These are phyloP conservation scores for Penicillium ucsense DNA, from an alignment of 495 filamentous ascomycete species.

Conservation along the genomic window DNA sequence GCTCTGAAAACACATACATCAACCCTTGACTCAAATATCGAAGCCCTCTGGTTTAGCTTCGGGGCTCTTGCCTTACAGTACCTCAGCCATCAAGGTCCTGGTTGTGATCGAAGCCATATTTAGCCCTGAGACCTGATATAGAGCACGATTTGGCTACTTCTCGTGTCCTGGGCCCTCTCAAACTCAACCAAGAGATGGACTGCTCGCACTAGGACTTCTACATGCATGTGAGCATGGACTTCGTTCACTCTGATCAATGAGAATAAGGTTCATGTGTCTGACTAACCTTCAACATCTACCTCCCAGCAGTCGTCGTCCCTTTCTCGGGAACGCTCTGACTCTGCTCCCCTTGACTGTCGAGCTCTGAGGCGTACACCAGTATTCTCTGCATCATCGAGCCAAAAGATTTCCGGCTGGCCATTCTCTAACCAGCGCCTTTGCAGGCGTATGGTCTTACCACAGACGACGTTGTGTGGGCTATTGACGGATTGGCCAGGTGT, in stretches of 20 bases:
- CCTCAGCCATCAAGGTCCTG: no score
- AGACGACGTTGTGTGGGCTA: background rate
- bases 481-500: background rate
- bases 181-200: background rate
- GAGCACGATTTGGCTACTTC: background rate
- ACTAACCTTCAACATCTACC: background rate
- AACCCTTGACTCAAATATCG: no score
- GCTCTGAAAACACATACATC: no score
- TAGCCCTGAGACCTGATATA: background rate
- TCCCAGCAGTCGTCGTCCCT: background rate
- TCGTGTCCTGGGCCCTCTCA: background rate
- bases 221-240: background rate
- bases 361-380: background rate
- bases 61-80: no score
- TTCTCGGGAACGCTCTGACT: background rate
- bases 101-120: no score
- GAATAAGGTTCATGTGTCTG: background rate
- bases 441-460: background rate
- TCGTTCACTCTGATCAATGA: background rate
- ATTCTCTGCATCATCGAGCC: background rate
- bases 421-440: background rate
- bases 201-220: background rate
- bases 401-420: background rate
- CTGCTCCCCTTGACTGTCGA: background rate
- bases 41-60: no score